Evolutionary conservation across 2,329 filamentous ascomycete genomes (phyloP).

Genomic region (Pestalotiopsis sp.): DNA sequence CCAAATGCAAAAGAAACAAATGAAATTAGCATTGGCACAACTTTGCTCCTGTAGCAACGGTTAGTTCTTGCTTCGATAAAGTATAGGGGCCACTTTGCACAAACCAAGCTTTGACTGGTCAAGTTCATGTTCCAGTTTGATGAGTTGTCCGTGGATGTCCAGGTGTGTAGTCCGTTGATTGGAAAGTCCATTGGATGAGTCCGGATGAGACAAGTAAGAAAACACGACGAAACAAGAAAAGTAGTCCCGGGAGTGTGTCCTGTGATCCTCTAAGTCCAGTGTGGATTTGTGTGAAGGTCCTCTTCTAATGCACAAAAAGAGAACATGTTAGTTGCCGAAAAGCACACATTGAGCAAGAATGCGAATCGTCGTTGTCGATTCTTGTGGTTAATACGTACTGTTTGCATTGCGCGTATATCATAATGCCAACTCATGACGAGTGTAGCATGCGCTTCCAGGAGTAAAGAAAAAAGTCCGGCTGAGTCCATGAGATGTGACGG

Average conservation of each 20-base stretch:
- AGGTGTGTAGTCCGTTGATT: background rate
- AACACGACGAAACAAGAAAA: background rate
- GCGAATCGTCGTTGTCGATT: background rate
- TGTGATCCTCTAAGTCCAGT: background rate
- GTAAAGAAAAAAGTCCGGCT: background rate
- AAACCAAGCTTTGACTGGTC: constrained; percentile 34
- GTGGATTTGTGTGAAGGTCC: background rate
- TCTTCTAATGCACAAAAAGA: background rate
- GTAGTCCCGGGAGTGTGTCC: background rate
- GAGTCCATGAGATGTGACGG: background rate
- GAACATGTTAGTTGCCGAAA: constrained; percentile 4
- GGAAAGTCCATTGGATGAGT: background rate
- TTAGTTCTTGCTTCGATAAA: constrained; percentile 34
- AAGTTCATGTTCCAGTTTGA: background rate
- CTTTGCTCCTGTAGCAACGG: constrained; percentile 54
- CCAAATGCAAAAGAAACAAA: constrained; percentile 35
- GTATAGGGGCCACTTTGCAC: constrained; percentile 33
- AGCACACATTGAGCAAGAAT: background rate
- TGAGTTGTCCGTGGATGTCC: background rate
- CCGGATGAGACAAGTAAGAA: background rate
- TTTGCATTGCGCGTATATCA: background rate
- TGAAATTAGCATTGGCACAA: constrained; percentile 47
- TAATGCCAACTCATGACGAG: background rate
- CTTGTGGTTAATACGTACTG: constrained; percentile 4
- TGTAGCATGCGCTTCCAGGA: constrained; percentile 3